Evolutionary conservation across 805 yeast genomes (phyloP).

Genomic region (Brettanomyces nanus): DNA sequence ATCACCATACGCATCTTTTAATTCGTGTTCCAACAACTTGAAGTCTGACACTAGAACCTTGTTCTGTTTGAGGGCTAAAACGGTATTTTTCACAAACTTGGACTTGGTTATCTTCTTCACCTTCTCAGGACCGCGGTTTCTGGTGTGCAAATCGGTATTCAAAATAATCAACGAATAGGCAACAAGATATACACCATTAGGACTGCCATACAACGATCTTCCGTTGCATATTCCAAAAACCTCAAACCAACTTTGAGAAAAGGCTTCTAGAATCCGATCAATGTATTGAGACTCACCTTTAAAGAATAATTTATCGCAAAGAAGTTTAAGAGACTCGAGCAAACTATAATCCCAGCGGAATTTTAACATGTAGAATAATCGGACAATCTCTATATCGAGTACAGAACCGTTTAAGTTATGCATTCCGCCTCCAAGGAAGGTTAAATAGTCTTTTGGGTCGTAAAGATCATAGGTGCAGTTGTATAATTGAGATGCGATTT

Average conservation of each 20-base stretch:
- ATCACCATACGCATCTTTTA: constrained; percentile 37
- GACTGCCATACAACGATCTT: constrained; percentile 32
- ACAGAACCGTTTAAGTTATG: constrained; percentile 11
- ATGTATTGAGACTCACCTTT: constrained; percentile 80
- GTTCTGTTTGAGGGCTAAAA: constrained; percentile 33
- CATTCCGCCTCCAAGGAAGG: constrained; percentile 22
- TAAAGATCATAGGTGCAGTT: constrained; percentile 22
- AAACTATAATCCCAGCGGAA: constrained; percentile 43
- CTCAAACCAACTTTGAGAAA: constrained; percentile 57
- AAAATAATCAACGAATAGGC: constrained; percentile 64
- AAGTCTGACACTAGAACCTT: constrained; percentile 12
- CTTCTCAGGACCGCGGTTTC: constrained; percentile 28
- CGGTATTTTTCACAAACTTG: constrained; percentile 42
- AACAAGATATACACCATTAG: constrained; percentile 57
- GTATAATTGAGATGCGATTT: constrained; percentile 26
- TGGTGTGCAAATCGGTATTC: constrained; percentile 69
- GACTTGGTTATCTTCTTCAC: constrained; percentile 30
- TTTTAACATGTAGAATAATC: constrained; percentile 37
- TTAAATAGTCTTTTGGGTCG: constrained; percentile 16
- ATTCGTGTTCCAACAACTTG: constrained; percentile 29
- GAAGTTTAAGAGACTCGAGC: constrained; percentile 44
- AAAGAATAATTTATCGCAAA: constrained; percentile 62
- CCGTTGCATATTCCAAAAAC: constrained; percentile 31
- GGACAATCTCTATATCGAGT: constrained; percentile 30
- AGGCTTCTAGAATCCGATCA: constrained; percentile 62